These are phyloP conservation scores for Candida silvatica DNA, from an alignment of 805 yeast species.

Conservation along the genomic window DNA sequence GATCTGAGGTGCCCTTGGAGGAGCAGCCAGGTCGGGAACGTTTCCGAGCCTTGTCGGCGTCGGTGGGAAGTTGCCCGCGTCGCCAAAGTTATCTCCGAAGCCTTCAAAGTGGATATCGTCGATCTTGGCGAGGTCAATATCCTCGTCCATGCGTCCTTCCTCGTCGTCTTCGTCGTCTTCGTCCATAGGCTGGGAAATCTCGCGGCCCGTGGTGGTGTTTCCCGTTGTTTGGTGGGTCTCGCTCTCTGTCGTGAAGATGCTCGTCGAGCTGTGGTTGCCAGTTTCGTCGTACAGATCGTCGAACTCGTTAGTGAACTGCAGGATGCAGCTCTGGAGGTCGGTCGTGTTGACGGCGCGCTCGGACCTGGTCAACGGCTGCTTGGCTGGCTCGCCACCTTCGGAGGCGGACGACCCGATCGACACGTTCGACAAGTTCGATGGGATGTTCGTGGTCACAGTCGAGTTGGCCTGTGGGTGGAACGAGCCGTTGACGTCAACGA, in stretches of 20 bases:
- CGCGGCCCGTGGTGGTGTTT: no score
- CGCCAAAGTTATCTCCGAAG: constrained; percentile 12
- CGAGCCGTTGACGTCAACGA: constrained; percentile 21
- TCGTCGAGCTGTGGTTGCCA: constrained; percentile 15
- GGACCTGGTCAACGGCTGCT: not conserved
- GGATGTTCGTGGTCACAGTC: not conserved
- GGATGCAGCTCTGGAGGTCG: constrained; percentile 31
- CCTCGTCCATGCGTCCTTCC: constrained; percentile 19
- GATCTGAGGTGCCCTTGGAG: not conserved
- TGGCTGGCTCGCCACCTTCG: no score
- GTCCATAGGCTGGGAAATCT: no score
- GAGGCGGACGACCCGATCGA: no score
- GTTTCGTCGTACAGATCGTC: constrained; percentile 28
- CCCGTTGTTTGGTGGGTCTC: not conserved
- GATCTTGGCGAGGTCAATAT: constrained; percentile 18
- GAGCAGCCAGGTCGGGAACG: not conserved
- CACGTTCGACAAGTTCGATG: no score
- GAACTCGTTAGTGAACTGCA: constrained; percentile 32
- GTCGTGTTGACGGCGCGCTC: constrained; percentile 27
- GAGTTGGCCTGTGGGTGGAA: constrained; percentile 6
- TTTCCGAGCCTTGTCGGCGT: constrained; percentile 31
- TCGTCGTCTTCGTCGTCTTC: constrained; percentile 1
- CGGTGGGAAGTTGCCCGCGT: constrained; percentile 26
- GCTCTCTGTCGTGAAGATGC: constrained; percentile 21
- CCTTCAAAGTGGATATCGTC: constrained; percentile 21